Evolutionary conservation across 768 basidiomycete genomes (phyloP), one percentile per base, ranked within the genome.

Genomic region (Crucibulum laeve): DNA sequence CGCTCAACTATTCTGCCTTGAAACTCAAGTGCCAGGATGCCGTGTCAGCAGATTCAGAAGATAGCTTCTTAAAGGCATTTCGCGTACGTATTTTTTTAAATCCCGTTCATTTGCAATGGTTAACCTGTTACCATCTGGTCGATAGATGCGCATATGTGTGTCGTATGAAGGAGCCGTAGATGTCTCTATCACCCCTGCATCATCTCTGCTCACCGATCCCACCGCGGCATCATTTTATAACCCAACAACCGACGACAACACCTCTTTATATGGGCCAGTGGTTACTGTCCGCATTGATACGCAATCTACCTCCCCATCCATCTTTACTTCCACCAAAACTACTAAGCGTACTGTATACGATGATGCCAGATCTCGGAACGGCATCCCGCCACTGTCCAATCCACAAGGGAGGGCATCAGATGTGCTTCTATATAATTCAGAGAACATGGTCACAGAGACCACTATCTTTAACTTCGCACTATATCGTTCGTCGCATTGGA

Each of bases 401-500:
- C 53, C 62, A 25, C 55, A 59, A 14, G 53, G 52, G 0, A 56
- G 59, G 13, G 41, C 54, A 26, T 59, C 65, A 32, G 89, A 91
- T 51, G 80, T 90, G 2, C 58, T 91, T 21, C 58, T 91, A 42
- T 80, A 77, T 65, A 83, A 82, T 51, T 28, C 67, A 0, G 55
- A 66, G 2, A 63, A 63, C 2, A 54, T 65, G 14, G 56, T 87
- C 42, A 85, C 73, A 35, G 88, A 91, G 56, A 69, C 84, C 1
- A 78, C 82, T 23, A 78, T 86, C 36, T 81, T 73, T 58, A 91
- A 90, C 51, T 62, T 90, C 41, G 84, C 87, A 1, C 75, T 90
- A 47, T 75, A 71, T 50, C 79, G 83, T 10, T 53, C 63, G 21
- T 50, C 58, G 3, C 55, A 55, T 3, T 91, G 89, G 89, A 49